Evolutionary conservation across 371 early-diverging fungal species (phyloP).

Genomic region (Nematocida ironsii): DNA sequence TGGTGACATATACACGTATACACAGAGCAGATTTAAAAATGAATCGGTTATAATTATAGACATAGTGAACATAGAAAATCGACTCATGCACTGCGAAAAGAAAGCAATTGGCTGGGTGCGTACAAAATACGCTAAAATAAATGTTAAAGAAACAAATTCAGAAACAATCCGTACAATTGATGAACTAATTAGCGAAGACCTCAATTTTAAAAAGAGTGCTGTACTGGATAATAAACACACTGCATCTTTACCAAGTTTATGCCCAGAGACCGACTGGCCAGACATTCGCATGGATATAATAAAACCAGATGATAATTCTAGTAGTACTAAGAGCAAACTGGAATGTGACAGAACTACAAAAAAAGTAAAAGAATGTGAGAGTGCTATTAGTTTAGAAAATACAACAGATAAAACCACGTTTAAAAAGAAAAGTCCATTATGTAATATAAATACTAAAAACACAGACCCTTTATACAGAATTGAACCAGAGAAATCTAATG

Average conservation of each 20-base stretch:
- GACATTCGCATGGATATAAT: too few relatives aligned
- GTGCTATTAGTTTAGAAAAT: background rate
- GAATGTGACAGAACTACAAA: too few relatives aligned
- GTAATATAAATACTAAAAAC: background rate
- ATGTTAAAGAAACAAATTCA: background rate
- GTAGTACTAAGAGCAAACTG: too few relatives aligned
- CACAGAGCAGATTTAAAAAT: background rate
- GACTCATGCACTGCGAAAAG: slow-evolving; percentile 39
- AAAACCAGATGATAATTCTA: too few relatives aligned
- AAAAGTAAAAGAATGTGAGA: too few relatives aligned
- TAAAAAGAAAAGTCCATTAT: background rate
- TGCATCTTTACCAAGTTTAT: too few relatives aligned
- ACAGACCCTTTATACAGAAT: too few relatives aligned
- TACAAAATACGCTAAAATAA: background rate
- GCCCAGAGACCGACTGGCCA: too few relatives aligned
- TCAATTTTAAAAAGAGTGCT: background rate
- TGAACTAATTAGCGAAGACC: slow-evolving; percentile 10
- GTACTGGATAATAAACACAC: background rate
- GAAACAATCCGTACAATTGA: slow-evolving; percentile 4
- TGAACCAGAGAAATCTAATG: background rate
- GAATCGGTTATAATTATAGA: background rate
- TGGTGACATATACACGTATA: slow-evolving; percentile 44
- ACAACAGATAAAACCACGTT: background rate
- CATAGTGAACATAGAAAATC: slow-evolving; percentile 27
- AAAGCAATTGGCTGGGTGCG: slow-evolving; percentile 36